phyloP scores from a whole-genome alignment of 1,284 basidiomycete genomes.

The Apiotrichum gracile region DNA sequence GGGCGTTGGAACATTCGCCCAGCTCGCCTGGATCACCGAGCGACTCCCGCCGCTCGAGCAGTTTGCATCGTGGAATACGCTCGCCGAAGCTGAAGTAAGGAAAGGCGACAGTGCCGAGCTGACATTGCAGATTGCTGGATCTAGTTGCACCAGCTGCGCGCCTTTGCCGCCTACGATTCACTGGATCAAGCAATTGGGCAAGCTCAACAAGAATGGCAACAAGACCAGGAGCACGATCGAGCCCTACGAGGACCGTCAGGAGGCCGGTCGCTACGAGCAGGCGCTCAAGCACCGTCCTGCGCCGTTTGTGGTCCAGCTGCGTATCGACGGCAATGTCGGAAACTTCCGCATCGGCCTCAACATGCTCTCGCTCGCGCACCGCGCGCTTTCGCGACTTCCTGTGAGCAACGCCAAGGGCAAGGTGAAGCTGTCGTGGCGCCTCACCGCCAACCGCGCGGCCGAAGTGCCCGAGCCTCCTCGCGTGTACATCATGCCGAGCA shows the following conservation, averaged over 20 bases:
- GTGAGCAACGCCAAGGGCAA: conserved; percentile 51
- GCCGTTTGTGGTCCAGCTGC: conserved; percentile 82
- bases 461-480: conserved; percentile 50
- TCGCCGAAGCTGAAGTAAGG: conserved; percentile 32
- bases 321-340: conserved; percentile 58
- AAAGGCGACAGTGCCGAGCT: too few species aligned
- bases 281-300: conserved; percentile 78
- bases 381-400: conserved; percentile 76
- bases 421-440: conserved; percentile 65
- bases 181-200: conserved; percentile 56
- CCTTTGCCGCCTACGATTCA: conserved; percentile 67
- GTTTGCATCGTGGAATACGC: conserved; percentile 59
- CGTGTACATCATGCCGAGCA: conserved; percentile 64
- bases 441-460: conserved; percentile 56
- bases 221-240: conserved; percentile 39
- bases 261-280: conserved; percentile 77
- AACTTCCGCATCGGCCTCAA: conserved; percentile 81
- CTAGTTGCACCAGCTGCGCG: conserved; percentile 60
- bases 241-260: conserved; percentile 71
- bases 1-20: conserved; percentile 64
- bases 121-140: conserved; percentile 51
- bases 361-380: conserved; percentile 77
- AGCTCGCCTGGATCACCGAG: conserved; percentile 79
- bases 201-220: conserved; percentile 37
- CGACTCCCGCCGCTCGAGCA: conserved; percentile 68